Conservation (phyloP, 345 rosid species). For the Microcos paniculata region DNA sequence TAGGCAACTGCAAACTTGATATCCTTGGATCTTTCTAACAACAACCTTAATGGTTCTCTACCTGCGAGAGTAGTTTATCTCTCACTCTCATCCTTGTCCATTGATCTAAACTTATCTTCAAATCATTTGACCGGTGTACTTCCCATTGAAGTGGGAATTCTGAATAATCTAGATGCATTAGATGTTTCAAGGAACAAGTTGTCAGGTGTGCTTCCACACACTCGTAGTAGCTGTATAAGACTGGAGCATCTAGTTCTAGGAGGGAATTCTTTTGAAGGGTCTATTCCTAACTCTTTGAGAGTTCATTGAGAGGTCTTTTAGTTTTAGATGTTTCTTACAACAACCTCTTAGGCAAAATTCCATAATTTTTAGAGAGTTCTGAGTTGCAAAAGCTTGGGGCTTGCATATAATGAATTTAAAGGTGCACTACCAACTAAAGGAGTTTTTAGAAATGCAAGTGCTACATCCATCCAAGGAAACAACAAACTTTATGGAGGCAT, state of each 20-base stretch:
- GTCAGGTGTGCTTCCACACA: conserved; percentile 22
- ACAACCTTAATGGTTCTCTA: background rate
- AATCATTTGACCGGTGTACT: conserved; percentile 9
- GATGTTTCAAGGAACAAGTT: too few species aligned
- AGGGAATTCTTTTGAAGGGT: too few species aligned
- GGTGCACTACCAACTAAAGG: conserved; percentile 35
- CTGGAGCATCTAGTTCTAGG: conserved; percentile 13
- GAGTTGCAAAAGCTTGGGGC: background rate
- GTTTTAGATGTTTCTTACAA: too few species aligned
- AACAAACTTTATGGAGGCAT: too few species aligned
- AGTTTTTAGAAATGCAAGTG: conserved; percentile 31
- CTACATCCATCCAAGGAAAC: too few species aligned
- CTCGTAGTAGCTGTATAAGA: conserved; percentile 22
- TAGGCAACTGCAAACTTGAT: background rate
- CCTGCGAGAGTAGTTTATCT: background rate
- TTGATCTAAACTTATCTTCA: background rate
- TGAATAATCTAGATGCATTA: background rate
- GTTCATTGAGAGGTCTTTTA: too few species aligned
- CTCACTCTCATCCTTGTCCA: background rate
- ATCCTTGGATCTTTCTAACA: background rate
- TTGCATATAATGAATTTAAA: too few species aligned
- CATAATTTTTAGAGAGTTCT: background rate
- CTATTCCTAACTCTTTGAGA: too few species aligned
- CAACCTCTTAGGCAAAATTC: conserved; percentile 28
- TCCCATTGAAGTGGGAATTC: background rate